phyloP scores from a whole-genome alignment of 2,329 filamentous ascomycete genomes.

The Fusarium nanum region DNA sequence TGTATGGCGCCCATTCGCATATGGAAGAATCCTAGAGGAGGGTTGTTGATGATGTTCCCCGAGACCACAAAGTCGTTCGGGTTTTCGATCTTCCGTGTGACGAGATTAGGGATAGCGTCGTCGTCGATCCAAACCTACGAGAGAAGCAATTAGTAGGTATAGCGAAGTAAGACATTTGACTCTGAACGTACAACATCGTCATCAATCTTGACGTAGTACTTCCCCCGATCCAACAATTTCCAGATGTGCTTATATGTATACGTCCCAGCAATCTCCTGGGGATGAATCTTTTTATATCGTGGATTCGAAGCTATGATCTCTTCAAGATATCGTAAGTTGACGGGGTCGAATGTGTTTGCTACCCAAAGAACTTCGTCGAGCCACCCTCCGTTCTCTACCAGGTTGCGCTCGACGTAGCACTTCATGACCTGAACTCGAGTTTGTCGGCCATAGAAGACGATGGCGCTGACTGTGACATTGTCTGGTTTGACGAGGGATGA shows the following conservation, averaged over 20 bases:
- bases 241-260: constrained; percentile 37
- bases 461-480: constrained; percentile 29
- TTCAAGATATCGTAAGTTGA: constrained; percentile 30
- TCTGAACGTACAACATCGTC: constrained; percentile 26
- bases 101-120: constrained; percentile 28
- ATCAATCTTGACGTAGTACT: constrained; percentile 42
- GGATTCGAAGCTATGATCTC: constrained; percentile 31
- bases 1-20: constrained; percentile 36
- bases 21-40: constrained; percentile 37
- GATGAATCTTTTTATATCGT: constrained; percentile 28
- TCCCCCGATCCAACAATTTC: constrained; percentile 32
- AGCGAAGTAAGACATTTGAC: neutral
- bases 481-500: constrained; percentile 16
- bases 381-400: constrained; percentile 37
- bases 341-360: constrained; percentile 19
- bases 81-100: constrained; percentile 26
- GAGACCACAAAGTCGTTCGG: constrained; percentile 33
- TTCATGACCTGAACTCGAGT: constrained; percentile 26
- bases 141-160: constrained; percentile 1
- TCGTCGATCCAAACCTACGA: constrained; percentile 37
- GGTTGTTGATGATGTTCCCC: constrained; percentile 39
- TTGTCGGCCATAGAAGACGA: constrained; percentile 35
- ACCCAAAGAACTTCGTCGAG: constrained; percentile 37
- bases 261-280: constrained; percentile 12
- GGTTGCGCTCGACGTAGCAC: constrained; percentile 39